phyloP scores from a whole-genome alignment of 106 monocot species.

The Acorus gramineus region DNA sequence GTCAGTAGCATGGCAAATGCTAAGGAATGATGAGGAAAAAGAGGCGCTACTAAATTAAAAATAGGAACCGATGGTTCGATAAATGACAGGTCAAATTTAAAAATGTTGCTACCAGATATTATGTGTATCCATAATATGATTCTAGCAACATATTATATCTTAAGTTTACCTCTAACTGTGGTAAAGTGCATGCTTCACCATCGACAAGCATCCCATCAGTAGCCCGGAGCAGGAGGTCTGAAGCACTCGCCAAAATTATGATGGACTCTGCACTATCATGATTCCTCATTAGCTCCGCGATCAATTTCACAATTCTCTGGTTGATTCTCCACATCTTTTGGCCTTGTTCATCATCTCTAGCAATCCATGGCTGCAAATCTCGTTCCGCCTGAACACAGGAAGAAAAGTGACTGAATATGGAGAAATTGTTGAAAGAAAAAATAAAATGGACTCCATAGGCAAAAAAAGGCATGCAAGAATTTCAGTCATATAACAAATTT shows the following conservation, averaged over 20 bases:
- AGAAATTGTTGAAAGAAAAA: no score
- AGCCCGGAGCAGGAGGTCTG: conserved; percentile 95
- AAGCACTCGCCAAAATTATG: conserved; percentile 77
- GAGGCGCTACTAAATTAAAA: no score
- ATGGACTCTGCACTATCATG: conserved; percentile 70
- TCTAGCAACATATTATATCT: neutral
- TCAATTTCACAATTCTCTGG: conserved; percentile 86
- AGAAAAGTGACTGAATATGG: conserved; percentile 8
- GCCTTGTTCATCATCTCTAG: conserved; percentile 84
- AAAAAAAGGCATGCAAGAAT: neutral
- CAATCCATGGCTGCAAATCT: conserved; percentile 98
- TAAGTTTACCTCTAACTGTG: conserved; percentile 81
- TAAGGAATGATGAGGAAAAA: no score
- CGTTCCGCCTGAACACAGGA: conserved; percentile 64
- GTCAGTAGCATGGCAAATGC: no score
- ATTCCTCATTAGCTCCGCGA: conserved; percentile 81
- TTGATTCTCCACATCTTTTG: conserved; percentile 91
- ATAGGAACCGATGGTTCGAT: no score
- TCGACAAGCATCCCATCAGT: conserved; percentile 99
- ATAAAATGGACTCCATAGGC: no score
- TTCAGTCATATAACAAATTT: neutral
- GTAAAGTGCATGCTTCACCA: conserved; percentile 93
- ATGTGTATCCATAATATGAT: no score
- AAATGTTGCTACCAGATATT: no score
- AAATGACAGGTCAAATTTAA: no score